Evolutionary conservation across 2,329 filamentous ascomycete species (phyloP), one percentile per base, ranked within the genome.

Genomic region (Emergomyces orientalis): DNA sequence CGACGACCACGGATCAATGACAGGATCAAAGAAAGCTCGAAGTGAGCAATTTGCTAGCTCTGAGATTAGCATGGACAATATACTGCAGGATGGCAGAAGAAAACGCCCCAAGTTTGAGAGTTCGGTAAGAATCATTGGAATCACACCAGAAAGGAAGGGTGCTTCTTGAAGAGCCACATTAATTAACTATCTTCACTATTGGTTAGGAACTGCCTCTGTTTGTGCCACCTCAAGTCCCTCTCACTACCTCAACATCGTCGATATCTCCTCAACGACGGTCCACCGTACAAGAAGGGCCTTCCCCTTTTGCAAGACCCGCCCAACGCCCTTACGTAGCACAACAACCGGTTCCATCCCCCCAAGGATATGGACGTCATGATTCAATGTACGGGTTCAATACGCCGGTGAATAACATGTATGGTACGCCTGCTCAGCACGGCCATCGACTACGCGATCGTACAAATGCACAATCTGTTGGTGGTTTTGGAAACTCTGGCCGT

Each of bases 1-100:
- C 68, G 88, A 87, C 65, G 90, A 87, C 34, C 84, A 89, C 65
- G 88, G 86, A 68, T 92, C 90, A 62, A 82, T 88, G 59, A 81
- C 81, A 19, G 84, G 84, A 68, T 88, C 88, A 64, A 87, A 89
- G 71, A 89, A 89, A 74, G 85, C 83, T 69, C 91, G 90, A 75
- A 86, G 82, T 67, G 92, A 97, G 71, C 88, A 91, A 67, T 85
- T 96, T 71, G 91, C 90, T 58, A 97, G 91, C 74, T 96, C 94
- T 19, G 94, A 99, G 70, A 99, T 99, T 72, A 97, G 93, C 74
- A 86, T 97, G 69, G 92, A 97, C 70, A 99, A 99, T 74, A 97
- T 99, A 76, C 89, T 99, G 65, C 93, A 97, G 77, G 94, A 95
- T 72, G 92, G 93, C 68, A 88, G 94, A 76, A 88, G 94, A 73